These are phyloP conservation scores for Aspergillus campestris DNA, from an alignment of 495 filamentous ascomycete genomes.

Conservation along the genomic window DNA sequence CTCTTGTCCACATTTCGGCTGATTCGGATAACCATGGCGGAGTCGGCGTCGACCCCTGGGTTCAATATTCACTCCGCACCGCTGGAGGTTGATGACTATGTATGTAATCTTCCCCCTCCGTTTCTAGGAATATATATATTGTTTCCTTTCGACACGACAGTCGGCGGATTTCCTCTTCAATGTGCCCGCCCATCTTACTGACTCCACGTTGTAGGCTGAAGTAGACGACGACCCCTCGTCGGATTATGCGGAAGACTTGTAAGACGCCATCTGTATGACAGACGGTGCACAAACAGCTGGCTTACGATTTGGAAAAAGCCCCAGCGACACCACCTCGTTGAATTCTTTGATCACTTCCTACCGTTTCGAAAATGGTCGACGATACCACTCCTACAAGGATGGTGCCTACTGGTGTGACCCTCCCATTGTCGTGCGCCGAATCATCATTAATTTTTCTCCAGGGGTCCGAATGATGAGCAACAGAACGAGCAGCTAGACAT, in stretches of 20 bases:
- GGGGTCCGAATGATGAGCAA: conserved; percentile 30
- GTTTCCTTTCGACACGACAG: too few relatives aligned
- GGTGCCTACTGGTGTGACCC: conserved; percentile 12
- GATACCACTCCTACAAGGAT: conserved; percentile 30
- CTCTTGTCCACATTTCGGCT: too few relatives aligned
- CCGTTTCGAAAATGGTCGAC: conserved; percentile 25
- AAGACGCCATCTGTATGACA: background rate
- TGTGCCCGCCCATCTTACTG: too few relatives aligned
- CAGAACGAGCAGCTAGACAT: conserved; percentile 22
- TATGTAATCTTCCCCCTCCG: too few relatives aligned
- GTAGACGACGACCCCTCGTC: conserved; percentile 4
- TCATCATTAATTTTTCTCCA: conserved; percentile 4
- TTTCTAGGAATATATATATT: too few relatives aligned
- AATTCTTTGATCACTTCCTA: conserved; percentile 18
- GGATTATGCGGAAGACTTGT: conserved; percentile 13
- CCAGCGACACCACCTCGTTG: conserved; percentile 13
- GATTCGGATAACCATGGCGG: too few relatives aligned
- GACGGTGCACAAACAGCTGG: background rate
- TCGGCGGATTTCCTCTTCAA: too few relatives aligned
- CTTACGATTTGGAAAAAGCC: conserved; percentile 1
- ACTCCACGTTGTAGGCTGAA: background rate
- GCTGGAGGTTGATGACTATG: too few relatives aligned
- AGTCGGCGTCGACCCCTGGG: too few relatives aligned
- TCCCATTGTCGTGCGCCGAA: background rate
- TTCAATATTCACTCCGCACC: too few relatives aligned